Percentiles rank a stretch among this genome's conserved stretches.
phyloP scores from a whole-genome alignment of 495 filamentous ascomycete genomes.

The Aspergillus sclerotiicarbonarius region DNA sequence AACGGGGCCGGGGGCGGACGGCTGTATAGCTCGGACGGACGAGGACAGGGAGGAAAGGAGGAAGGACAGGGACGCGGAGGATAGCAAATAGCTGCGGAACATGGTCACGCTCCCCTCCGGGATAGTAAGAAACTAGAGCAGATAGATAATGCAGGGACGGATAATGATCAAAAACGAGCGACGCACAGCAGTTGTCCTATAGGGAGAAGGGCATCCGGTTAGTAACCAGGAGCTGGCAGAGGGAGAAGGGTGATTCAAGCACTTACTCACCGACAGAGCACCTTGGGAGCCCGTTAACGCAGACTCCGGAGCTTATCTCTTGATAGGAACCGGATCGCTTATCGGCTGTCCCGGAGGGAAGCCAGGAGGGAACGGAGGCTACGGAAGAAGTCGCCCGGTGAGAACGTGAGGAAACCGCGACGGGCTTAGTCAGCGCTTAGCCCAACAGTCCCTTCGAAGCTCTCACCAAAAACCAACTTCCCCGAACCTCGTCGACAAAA shows the following conservation, averaged over 20 bases:
- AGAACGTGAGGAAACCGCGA: slow-evolving; percentile 12
- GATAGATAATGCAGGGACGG: too few species aligned
- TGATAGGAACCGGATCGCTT: not conserved
- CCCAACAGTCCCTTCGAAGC: slow-evolving; percentile 39
- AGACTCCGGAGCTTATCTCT: not conserved
- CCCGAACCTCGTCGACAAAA: slow-evolving; percentile 4
- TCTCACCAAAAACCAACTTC: slow-evolving; percentile 28
- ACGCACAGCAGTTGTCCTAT: too few species aligned
- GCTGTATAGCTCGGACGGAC: slow-evolving; percentile 60
- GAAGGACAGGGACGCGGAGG: slow-evolving; percentile 7
- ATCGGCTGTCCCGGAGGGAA: slow-evolving; percentile 3
- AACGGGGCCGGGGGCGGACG: slow-evolving; percentile 74
- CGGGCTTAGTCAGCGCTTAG: slow-evolving; percentile 31
- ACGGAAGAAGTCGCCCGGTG: slow-evolving; percentile 44
- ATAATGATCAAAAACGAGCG: too few species aligned
- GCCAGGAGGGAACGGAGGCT: not conserved
- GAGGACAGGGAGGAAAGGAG: slow-evolving; percentile 26
- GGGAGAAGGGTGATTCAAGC: too few species aligned
- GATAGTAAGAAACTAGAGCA: too few species aligned
- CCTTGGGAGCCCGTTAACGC: too few species aligned
- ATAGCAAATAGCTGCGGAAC: not conserved
- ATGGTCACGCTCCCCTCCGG: not conserved
- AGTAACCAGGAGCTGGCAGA: too few species aligned
- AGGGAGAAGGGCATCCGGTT: too few species aligned
- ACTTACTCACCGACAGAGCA: too few species aligned